phyloP scores from a whole-genome alignment of 129 eudicot genomes.

The Flaveria robusta region DNA sequence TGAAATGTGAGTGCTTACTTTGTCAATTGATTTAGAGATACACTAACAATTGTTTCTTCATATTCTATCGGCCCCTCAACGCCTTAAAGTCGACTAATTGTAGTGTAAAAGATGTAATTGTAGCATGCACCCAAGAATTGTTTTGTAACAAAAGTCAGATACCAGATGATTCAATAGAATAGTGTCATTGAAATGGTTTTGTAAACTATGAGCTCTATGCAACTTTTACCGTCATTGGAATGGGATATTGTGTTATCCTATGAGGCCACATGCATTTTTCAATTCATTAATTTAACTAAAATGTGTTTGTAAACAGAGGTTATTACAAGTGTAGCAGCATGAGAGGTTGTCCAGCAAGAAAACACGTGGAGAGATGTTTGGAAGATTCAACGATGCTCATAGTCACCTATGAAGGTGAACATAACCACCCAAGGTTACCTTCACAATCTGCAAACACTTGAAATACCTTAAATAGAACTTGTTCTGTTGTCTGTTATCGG shows the following conservation, averaged over 20 bases:
- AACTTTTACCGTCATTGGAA: not conserved
- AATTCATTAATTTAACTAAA: not conserved
- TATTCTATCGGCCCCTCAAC: not conserved
- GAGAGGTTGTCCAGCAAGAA: conserved; percentile 99
- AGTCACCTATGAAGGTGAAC: conserved; percentile 98
- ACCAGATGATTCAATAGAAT: not conserved
- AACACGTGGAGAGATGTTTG: conserved; percentile 93
- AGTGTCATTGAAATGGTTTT: not conserved
- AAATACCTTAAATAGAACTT: conserved; percentile 9
- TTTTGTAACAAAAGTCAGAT: not conserved
- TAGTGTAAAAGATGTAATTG: not conserved
- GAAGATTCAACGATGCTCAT: conserved; percentile 95
- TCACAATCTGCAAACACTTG: conserved; percentile 72
- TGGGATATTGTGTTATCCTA: conserved; percentile 2
- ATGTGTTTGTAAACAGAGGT: conserved; percentile 58
- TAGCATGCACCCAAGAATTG: not conserved
- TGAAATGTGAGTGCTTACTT: conserved; percentile 9
- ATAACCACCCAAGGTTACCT: conserved; percentile 82
- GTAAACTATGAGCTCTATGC: no score
- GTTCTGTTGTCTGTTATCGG: conserved; percentile 19
- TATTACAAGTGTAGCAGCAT: conserved; percentile 97
- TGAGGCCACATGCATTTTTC: not conserved
- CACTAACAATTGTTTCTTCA: not conserved
- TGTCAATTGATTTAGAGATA: conserved; percentile 1
- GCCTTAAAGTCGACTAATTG: not conserved